phyloP scores from a whole-genome alignment of 2,329 filamentous ascomycete species.

The Pseudogymnoascus sp. region DNA sequence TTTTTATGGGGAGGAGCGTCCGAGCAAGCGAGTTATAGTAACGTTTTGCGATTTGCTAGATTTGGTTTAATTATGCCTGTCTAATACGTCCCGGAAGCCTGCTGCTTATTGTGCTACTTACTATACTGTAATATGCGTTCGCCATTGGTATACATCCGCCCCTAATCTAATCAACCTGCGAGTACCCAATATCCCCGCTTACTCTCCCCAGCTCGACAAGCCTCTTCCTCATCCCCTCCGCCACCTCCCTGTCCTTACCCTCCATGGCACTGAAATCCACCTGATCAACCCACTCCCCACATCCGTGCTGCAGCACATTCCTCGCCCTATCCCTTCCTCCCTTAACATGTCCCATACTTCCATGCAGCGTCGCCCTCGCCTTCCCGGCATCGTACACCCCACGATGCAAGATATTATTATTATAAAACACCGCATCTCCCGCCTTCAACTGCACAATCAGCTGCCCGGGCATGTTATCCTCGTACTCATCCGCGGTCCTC shows the following conservation, averaged over 20 bases:
- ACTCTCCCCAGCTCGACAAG: conserved; percentile 54
- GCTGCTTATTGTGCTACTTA: not conserved
- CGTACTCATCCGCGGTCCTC: conserved; percentile 58
- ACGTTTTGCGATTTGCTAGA: not conserved
- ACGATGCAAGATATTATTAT: conserved; percentile 79
- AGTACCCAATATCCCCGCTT: conserved; percentile 56
- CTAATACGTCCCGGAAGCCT: not conserved
- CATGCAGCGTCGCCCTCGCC: conserved; percentile 65
- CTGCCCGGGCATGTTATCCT: conserved; percentile 53
- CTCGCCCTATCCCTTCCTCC: conserved; percentile 51
- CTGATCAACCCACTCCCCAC: conserved; percentile 55
- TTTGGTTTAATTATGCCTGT: conserved; percentile 1
- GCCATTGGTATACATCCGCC: not conserved
- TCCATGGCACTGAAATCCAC: conserved; percentile 46
- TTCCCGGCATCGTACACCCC: conserved; percentile 52
- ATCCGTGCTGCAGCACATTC: conserved; percentile 68
- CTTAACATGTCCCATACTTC: conserved; percentile 55
- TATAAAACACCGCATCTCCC: conserved; percentile 79
- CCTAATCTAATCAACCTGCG: conserved; percentile 35
- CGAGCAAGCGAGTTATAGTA: not conserved
- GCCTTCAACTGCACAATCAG: conserved; percentile 57
- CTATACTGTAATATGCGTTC: not conserved
- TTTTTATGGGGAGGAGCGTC: not conserved
- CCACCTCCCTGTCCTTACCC: conserved; percentile 39
- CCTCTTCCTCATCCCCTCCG: conserved; percentile 55